Percentiles rank a stretch among this genome's conserved stretches.
phyloP scores from a whole-genome alignment of 805 yeast genomes.

The Maudiozyma saulgeensis region DNA sequence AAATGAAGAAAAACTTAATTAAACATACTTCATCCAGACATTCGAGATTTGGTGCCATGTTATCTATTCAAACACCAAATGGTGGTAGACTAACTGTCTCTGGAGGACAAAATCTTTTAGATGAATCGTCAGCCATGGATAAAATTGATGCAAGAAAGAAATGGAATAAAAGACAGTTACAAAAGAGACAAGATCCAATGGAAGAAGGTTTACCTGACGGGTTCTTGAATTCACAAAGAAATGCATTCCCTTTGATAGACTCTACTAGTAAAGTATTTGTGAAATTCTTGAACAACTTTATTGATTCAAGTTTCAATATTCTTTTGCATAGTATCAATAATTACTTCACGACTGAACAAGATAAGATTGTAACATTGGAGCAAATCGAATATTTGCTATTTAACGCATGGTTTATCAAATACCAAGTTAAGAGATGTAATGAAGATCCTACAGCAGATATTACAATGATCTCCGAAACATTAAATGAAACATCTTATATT shows the following conservation, averaged over 20 bases:
- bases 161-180: constrained; percentile 41
- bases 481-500: constrained; percentile 53
- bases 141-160: constrained; percentile 59
- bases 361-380: constrained; percentile 24
- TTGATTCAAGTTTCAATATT: constrained; percentile 68
- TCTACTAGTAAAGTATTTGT: constrained; percentile 28
- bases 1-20: constrained; percentile 38
- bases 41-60: constrained; percentile 80
- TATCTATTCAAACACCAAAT: constrained; percentile 59
- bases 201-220: constrained; percentile 27
- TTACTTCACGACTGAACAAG: constrained; percentile 35
- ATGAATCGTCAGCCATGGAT: constrained; percentile 45
- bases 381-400: constrained; percentile 46
- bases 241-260: constrained; percentile 25
- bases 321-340: constrained; percentile 45
- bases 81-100: constrained; percentile 54
- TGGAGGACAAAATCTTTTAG: constrained; percentile 56
- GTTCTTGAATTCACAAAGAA: constrained; percentile 17
- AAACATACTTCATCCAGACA: constrained; percentile 62
- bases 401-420: constrained; percentile 67
- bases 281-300: constrained; percentile 46
- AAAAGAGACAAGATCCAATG: constrained; percentile 23
- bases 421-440: constrained; percentile 38
- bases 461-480: constrained; percentile 41
- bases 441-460: constrained; percentile 21